Conservation (phyloP, 2,329 filamentous ascomycete species). For the Aspergillus sp. region DNA sequence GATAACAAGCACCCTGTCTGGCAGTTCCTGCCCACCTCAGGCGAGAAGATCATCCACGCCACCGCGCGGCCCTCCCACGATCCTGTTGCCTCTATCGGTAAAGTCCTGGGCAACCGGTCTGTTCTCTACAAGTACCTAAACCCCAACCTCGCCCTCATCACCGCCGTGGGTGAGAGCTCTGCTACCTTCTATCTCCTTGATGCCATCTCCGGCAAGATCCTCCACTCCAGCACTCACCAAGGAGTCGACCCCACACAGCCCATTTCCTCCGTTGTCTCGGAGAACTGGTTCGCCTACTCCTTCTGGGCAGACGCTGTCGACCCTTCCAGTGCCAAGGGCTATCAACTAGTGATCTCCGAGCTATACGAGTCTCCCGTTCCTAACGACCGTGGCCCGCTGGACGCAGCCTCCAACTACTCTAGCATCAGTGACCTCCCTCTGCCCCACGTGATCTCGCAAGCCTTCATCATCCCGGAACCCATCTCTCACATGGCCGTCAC, state of each 20-base stretch:
- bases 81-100: constrained; percentile 90
- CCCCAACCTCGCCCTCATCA: constrained; percentile 78
- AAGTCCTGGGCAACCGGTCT: constrained; percentile 85
- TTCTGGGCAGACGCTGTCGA: constrained; percentile 62
- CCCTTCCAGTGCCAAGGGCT: constrained; percentile 66
- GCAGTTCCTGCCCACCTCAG: constrained; percentile 68
- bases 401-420: constrained; percentile 71
- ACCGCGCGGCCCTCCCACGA: constrained; percentile 73
- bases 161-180: constrained; percentile 62
- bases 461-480: constrained; percentile 77
- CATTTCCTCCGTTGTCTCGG: constrained; percentile 76
- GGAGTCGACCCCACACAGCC: constrained; percentile 73
- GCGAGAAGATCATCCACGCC: constrained; percentile 68
- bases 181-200: constrained; percentile 81
- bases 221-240: constrained; percentile 69
- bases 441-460: constrained; percentile 76
- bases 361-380: constrained; percentile 82
- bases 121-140: constrained; percentile 98
- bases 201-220: constrained; percentile 77
- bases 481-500: constrained; percentile 80
- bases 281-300: constrained; percentile 95
- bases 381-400: constrained; percentile 82
- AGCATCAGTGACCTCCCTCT: constrained; percentile 66
- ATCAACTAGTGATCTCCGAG: constrained; percentile 83
- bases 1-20: constrained; percentile 58